Conservation (phyloP, 139 green algal genomes). For the Tetratostichococcus sp. region DNA sequence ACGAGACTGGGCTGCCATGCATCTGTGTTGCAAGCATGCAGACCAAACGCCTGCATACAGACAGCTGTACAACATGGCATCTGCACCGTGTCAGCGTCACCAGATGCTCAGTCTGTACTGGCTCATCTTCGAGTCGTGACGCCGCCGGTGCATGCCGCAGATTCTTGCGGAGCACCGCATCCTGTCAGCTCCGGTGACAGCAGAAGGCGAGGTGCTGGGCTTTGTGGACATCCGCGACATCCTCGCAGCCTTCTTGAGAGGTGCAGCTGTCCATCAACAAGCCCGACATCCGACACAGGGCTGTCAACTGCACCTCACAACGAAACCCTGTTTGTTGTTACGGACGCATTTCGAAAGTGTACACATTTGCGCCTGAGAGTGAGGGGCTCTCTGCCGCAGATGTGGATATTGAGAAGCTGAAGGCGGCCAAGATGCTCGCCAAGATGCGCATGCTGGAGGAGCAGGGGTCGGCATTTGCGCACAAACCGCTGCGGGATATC, state of each 20-base stretch:
- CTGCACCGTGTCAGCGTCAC: no score
- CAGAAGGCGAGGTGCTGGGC: constrained; percentile 29
- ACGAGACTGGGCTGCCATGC: no score
- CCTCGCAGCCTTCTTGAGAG: constrained; percentile 50
- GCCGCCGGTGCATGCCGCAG: constrained; percentile 29
- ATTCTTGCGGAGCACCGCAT: constrained; percentile 55
- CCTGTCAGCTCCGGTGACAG: constrained; percentile 60
- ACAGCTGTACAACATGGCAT: no score
- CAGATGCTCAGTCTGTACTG: no score
- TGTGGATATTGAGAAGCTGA: constrained; percentile 5
- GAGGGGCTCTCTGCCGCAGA: constrained; percentile 12
- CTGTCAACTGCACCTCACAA: no score
- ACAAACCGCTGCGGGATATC: constrained; percentile 9
- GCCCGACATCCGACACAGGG: no score
- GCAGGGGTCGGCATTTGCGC: constrained; percentile 26
- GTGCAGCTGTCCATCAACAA: no score
- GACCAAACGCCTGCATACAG: no score
- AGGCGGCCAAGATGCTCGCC: constrained; percentile 31
- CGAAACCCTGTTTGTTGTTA: no score
- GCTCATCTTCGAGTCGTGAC: no score
- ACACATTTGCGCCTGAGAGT: neutral
- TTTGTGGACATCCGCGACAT: constrained; percentile 70
- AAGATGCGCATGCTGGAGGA: constrained; percentile 48
- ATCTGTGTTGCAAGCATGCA: no score
- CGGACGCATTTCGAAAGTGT: no score